phyloP scores from a whole-genome alignment of 2,329 filamentous ascomycete genomes.

The Fusarium sacchari region DNA sequence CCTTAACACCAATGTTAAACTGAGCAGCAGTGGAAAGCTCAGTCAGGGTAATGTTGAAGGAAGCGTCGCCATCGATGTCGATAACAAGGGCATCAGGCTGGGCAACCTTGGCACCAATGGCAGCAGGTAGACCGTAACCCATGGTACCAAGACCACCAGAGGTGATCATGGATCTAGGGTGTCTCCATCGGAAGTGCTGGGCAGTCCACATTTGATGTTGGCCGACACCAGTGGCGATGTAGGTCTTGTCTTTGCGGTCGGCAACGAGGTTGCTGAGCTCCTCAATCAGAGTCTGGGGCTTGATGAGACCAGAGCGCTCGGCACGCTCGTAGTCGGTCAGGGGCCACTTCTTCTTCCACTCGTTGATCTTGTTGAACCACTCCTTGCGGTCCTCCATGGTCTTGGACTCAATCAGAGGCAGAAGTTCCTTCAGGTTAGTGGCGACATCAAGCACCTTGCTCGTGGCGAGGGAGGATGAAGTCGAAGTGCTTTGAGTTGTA shows the following conservation, averaged over 20 bases:
- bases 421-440: conserved; percentile 77
- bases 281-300: conserved; percentile 93
- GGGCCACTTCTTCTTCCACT: conserved; percentile 93
- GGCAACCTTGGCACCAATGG: conserved; percentile 94
- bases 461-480: conserved; percentile 89
- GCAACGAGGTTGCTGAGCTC: conserved; percentile 81
- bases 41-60: conserved; percentile 98
- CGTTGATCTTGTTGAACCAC: conserved; percentile 90
- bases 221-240: conserved; percentile 93
- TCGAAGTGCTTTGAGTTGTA: conserved; percentile 98
- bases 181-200: conserved; percentile 94
- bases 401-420: conserved; percentile 75
- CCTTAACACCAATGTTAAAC: conserved; percentile 96
- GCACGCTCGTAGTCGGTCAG: conserved; percentile 83
- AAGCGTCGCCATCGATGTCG: conserved; percentile 98
- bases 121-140: conserved; percentile 93
- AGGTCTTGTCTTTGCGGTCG: conserved; percentile 81
- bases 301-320: conserved; percentile 81
- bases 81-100: conserved; percentile 82
- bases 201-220: conserved; percentile 99
- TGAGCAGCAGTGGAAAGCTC: conserved; percentile 93
- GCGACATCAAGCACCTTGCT: conserved; percentile 93
- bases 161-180: conserved; percentile 93
- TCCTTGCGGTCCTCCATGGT: conserved; percentile 74
- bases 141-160: conserved; percentile 89